Base-by-base conservation (phyloP, 2,329 filamentous ascomycete genomes). In the Penicillium decumbens region DNA sequence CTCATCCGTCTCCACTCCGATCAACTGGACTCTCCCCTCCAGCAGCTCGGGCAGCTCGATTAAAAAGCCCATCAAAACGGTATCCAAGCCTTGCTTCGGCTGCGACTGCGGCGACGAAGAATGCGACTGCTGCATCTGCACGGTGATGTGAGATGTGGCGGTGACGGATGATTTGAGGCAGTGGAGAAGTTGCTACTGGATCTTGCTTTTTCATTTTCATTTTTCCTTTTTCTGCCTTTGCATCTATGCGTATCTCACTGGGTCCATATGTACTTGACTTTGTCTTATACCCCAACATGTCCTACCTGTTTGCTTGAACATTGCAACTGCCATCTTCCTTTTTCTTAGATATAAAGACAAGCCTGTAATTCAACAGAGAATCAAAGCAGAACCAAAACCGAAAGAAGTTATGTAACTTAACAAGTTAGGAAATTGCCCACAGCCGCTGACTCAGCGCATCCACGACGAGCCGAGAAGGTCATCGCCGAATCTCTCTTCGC, bases 61-160 rank as follows among this genome's bases (percentile, higher is more conserved):
- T 43, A 65, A 60, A 40, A 69, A 69, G 45, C 69, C 70, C 13
- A 68, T 72, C 54, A 69, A 72, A 51, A 51, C 61, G 2, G 65
- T 67, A 3, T 65, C 67, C 7, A 72, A 71, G 50, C 70, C 70
- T 7, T 72, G 70, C 41, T 72, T 72, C 45, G 68, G 70, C 3
- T 72, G 70, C 43, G 70, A 70, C 39, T 72, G 69, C 27, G 68
- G 70, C 6, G 70, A 69, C 51, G 68, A 70, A 41, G 68, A 69
- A 32, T 72, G 70, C 29, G 70, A 72, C 50, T 71, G 67, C 46
- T 70, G 68, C 43, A 67, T 72, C 46, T 72, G 70, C 50, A 66
- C 62, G 9, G 67, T 72, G 47, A 72, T 72, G 70, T 72, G 59
- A 68, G 28, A 38, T 41, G 24, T 15, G 32, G 23, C 15, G 23